Evolutionary conservation across 306 rosid genomes (phyloP), one percentile per base, ranked within the genome.

Genomic region (Acacia acuminata): DNA sequence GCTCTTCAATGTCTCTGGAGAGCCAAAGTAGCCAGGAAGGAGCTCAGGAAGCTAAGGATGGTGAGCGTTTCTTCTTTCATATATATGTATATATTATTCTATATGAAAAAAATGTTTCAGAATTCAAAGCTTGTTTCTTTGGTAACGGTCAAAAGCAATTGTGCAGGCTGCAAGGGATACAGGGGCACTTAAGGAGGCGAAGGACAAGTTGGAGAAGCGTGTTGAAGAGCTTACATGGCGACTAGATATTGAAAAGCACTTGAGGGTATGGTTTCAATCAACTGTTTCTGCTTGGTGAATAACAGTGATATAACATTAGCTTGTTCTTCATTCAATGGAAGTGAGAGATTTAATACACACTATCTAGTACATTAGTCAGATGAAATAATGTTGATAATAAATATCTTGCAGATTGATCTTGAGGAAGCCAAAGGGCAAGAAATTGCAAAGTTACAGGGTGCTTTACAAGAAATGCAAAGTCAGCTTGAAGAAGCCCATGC

Each of bases 151-250:
- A 34, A n/a, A 78, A 60, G 51, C 30, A 67, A 19, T 60, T 80
- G 80, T 84, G 75, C 81, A 94, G 98, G 98, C 94, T 84, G 97
- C 98, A 80, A 90, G 94, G 86, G 98, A 94, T 69, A 88, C 97
- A 0, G 98, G 98, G 10, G 98, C 97, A 63, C 98, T 94, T 67
- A 94, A 90, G 89, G 98, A 92, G 82, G 98, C 98, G 2, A 94
- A 94, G 90, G 98, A 94, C 90, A 94, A 92, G 85, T 82, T 94
- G 89, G 98, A 94, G 88, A 94, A 94, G 88, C 98, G 94, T 5
- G 98, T 94, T 16, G 98, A 94, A 84, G 98, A 94, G 86, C 91
- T 94, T 55, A 84, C 92, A 68, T 94, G 98, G 98, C 84, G 98
- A 86, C 86, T 94, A 56, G 94, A 94, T 48, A 47, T 94, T 78